Base-by-base conservation (phyloP, 352 stramenopile genomes). In the Phytophthora chlamydospora region DNA sequence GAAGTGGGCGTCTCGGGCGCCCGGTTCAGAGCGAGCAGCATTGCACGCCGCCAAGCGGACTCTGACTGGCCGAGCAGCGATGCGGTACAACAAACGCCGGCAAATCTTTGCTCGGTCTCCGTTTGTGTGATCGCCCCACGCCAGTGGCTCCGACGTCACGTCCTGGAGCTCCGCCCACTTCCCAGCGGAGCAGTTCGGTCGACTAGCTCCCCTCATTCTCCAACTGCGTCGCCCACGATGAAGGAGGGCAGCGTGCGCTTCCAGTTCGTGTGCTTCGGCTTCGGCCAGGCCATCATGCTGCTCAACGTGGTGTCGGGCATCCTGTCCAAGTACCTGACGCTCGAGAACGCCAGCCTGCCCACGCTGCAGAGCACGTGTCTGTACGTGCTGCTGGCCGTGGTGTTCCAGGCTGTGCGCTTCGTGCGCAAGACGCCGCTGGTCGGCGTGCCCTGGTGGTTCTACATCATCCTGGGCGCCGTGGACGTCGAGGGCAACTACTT, bases 401-500 rank as follows among this genome's bases (percentile, higher is more conserved):
- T 86, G 16, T 90, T 83, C 66, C 52, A 83, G 6, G 16, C 62
- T 16, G 68, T 85, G 40, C 72, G 68, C 61, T 73, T 67, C 58
- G 29, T 68, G 17, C 59, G 53, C 49, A 70, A 81, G 43, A 62
- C 55, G 36, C 73, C 71, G 47, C 52, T 65, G 19, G 76, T 74
- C 8, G 64, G 70, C 27, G 48, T 88, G 2, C 60, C 66, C 4
- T 79, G 77, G 59, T 88, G 78, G 78, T 87, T 83, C 68, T 90
- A 88, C 76, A 56, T 76, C 39, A 54, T 90, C 38, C 58, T 88
- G 39, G 81, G 62, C 12, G 48, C 78, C 11, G 78, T 85, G 7
- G 78, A 90, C 61, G 81, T 88, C 35, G 76, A 90, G 58, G 81
- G 63, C 66, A 88, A 90, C 75, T 89, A 85, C 72, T 90, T 85